Base-by-base conservation (phyloP, 2,329 filamentous ascomycete species). In the Xenoacremonium recifei region DNA sequence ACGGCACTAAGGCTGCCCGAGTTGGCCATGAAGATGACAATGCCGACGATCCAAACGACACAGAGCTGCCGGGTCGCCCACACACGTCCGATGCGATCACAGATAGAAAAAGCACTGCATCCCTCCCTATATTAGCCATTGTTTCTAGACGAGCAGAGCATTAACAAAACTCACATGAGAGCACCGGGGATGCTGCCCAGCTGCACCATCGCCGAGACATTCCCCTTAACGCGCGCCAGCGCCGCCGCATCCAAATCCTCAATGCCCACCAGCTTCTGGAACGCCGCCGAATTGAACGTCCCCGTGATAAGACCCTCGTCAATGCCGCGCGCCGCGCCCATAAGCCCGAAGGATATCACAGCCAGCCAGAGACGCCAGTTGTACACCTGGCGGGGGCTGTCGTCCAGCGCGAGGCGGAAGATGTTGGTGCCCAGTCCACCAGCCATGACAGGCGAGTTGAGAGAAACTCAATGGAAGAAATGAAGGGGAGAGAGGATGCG, bases 121-220 rank as follows among this genome's bases (percentile, higher is more conserved):
- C 3, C 25, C 13, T 13, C 7, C 10, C 15, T 10, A 23, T 30
- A 12, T 31, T 9, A 16, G 15, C 9, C 19, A 31, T 20, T 12
- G 16, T 23, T 41, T 13, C 11, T 21, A 12, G 25, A 31, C 19
- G 16, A 44, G 3, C 27, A 32, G 10, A 15, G 15, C 7, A 6
- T 34, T 21, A 21, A 17, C 12, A 16, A 15, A 36, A 40, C 51
- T 35, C 48, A 58, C 57, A 61, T 70, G 16, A 83, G 68, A 17
- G 82, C 79, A 15, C 84, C 84, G 3, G 70, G 76, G 18, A 87
- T 81, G 9, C 75, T 80, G 13, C 84, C 84, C 51, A 87, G 77
- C 57, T 87, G 82, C 0, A 87, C 84, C 84, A 87, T 87, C 18
- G 80, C 75, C 1, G 82, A 80, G 39, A 87, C 82, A 57, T 87